These are phyloP conservation scores for Alternaria sp. DNA, from an alignment of 2,329 filamentous ascomycete genomes.

Conservation along the genomic window DNA sequence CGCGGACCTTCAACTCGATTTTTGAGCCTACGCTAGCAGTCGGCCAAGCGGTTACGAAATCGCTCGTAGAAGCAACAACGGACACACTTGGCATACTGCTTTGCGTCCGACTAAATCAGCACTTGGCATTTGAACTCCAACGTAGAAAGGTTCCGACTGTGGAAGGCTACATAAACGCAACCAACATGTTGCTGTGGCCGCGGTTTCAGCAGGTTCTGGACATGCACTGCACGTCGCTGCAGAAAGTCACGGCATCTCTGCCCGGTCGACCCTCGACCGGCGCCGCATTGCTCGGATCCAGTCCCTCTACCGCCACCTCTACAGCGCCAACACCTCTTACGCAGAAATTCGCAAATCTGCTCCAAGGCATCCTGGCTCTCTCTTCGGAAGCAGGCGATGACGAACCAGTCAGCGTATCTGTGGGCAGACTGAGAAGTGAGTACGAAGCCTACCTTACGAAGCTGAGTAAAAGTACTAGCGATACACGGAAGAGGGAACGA, in stretches of 20 bases:
- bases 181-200: conserved; percentile 96
- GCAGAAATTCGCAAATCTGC: conserved; percentile 92
- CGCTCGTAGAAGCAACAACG: conserved; percentile 76
- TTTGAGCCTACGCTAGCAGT: conserved; percentile 91
- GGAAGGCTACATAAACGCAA: conserved; percentile 92
- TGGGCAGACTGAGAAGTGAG: conserved; percentile 79
- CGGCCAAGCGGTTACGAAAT: conserved; percentile 78
- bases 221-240: conserved; percentile 86
- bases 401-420: conserved; percentile 85
- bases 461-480: conserved; percentile 76
- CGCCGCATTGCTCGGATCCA: conserved; percentile 50
- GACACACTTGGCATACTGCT: conserved; percentile 88
- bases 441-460: conserved; percentile 84
- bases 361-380: conserved; percentile 82
- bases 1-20: conserved; percentile 83
- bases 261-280: conserved; percentile 47
- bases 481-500: conserved; percentile 80
- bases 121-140: conserved; percentile 92
- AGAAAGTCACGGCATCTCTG: conserved; percentile 61
- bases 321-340: conserved; percentile 90
- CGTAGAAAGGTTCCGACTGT: conserved; percentile 87
- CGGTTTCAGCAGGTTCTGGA: conserved; percentile 95
- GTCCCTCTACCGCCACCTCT: conserved; percentile 62
- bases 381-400: conserved; percentile 93
- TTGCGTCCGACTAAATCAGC: conserved; percentile 93